These are phyloP conservation scores for Solanum sitiens DNA, from an alignment of 257 asterid genomes.

Conservation along the genomic window DNA sequence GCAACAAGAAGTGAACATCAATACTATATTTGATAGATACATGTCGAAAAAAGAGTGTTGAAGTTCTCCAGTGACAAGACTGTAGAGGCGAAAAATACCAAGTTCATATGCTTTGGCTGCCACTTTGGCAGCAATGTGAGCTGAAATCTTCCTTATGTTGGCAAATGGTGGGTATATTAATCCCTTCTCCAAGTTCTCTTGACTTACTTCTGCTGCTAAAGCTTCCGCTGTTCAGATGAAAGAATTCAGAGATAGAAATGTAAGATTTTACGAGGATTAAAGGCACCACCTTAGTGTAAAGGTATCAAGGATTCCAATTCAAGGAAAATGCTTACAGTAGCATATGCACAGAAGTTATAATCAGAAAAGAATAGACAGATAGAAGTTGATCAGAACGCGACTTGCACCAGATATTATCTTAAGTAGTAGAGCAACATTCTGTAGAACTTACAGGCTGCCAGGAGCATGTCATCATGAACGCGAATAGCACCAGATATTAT, in stretches of 20 bases:
- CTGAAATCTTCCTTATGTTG: conserved; percentile 79
- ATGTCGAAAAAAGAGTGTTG: not conserved
- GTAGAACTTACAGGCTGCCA: conserved; percentile 76
- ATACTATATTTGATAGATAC: not conserved
- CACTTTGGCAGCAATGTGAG: conserved; percentile 76
- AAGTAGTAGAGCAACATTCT: not conserved
- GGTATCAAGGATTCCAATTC: not conserved
- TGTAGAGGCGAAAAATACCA: conserved; percentile 22
- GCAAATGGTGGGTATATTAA: conserved; percentile 76
- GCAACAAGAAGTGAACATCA: not conserved
- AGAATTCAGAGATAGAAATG: not conserved
- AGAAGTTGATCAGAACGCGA: not conserved
- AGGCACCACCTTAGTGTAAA: not conserved
- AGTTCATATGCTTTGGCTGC: conserved; percentile 92
- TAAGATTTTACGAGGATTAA: not conserved
- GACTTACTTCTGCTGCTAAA: conserved; percentile 64
- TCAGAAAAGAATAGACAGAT: not conserved
- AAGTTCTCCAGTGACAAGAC: not conserved
- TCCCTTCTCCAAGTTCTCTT: conserved; percentile 66
- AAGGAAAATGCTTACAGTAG: not conserved
- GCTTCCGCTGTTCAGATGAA: conserved; percentile 72
- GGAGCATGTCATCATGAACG: conserved; percentile 88
- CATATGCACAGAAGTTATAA: not conserved
- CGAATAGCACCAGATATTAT: conserved; percentile 89
- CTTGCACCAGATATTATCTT: not conserved